Evolutionary conservation across 805 yeast genomes (phyloP), one percentile per base, ranked within the genome.

Genomic region (Wickerhamiella spandovensis): DNA sequence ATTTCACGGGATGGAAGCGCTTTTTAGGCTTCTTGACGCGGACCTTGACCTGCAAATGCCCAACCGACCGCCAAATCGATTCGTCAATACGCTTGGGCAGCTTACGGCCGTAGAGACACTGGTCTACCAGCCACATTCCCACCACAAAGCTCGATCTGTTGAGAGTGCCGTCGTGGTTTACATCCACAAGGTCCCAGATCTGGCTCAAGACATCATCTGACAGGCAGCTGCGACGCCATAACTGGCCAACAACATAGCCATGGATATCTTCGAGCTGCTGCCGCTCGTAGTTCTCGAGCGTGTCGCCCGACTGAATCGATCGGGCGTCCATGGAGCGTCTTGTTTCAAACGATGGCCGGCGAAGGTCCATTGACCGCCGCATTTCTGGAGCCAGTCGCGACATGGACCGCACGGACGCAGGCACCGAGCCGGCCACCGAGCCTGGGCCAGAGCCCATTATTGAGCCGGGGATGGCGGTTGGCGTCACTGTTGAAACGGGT

Each of bases 71-170:
- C 97, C 97, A 92, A 1, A 90, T 79, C 25, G 72, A 74, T 5
- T 75, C 77, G 41, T 76, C 79, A 5, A 92, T 76, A 38, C 66
- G 66, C 52, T 76, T 73, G 0, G 98, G 97, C 46, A 92, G 68
- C 63, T 92, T 92, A 39, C 95, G 72, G 0, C 98, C 98, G 62
- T 90, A 92, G 13, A 92, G 71, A 62, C 96, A 85, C 66, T 92
- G 98, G 64, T 92, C 99, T 1, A 92, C 89, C 4, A 89, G 67
- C 98, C 98, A 92, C 84, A 85, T 89, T 0, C 98, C 98, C n/a
- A 89, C 90, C 30, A 90, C 68, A 59, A 92, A 92, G 55, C 89
- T 90, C 37, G 79, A 81, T 54, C 85, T 77, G 56, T 81, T 82
- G 49, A 92, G 68, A 0, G 84, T 77, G 0, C 95, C 95, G 62